Percentiles rank a stretch among this genome's conserved stretches.
These are phyloP conservation scores for Pestalotiopsis sp. DNA, from an alignment of 2,329 filamentous ascomycete genomes.

Conservation along the genomic window DNA sequence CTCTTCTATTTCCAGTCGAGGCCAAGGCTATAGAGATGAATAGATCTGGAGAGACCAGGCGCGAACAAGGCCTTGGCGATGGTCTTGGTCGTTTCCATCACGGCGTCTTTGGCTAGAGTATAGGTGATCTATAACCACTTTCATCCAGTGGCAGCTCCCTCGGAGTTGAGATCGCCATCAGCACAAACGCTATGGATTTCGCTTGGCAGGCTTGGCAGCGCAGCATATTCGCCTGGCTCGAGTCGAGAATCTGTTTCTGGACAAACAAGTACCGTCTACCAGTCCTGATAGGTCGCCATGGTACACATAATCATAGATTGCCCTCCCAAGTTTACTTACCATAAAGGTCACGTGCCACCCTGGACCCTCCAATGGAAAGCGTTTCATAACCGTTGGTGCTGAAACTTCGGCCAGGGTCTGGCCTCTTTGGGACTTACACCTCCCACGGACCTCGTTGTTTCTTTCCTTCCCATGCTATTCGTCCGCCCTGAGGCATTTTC, in stretches of 20 bases:
- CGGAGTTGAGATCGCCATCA: conserved; percentile 13
- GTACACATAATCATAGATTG: conserved; percentile 4
- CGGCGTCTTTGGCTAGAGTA: conserved; percentile 23
- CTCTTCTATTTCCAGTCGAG: neutral
- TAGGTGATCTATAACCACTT: conserved; percentile 18
- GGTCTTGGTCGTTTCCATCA: conserved; percentile 15
- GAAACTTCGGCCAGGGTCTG: conserved; percentile 20
- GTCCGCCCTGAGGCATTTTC: conserved; percentile 26
- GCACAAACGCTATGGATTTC: conserved; percentile 10
- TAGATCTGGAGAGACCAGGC: neutral
- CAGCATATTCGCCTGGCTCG: conserved; percentile 4
- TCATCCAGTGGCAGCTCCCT: conserved; percentile 17
- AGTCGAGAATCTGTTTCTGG: conserved; percentile 17
- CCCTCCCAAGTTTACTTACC: neutral
- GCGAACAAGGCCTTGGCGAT: conserved; percentile 2
- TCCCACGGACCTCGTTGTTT: conserved; percentile 11
- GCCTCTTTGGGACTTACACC: conserved; percentile 11
- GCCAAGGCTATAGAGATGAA: neutral
- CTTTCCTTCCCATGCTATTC: conserved; percentile 10
- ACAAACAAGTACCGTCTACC: conserved; percentile 4
- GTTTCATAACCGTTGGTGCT: conserved; percentile 26
- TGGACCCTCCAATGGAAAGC: conserved; percentile 17
- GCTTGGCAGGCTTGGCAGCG: conserved; percentile 19
- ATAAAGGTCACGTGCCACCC: conserved; percentile 21
- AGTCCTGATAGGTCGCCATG: conserved; percentile 14